Percentiles rank a stretch among this genome's conserved stretches.
Evolutionary conservation across 2,329 filamentous ascomycete genomes (phyloP).

Genomic region (Curvularia verruculosa): DNA sequence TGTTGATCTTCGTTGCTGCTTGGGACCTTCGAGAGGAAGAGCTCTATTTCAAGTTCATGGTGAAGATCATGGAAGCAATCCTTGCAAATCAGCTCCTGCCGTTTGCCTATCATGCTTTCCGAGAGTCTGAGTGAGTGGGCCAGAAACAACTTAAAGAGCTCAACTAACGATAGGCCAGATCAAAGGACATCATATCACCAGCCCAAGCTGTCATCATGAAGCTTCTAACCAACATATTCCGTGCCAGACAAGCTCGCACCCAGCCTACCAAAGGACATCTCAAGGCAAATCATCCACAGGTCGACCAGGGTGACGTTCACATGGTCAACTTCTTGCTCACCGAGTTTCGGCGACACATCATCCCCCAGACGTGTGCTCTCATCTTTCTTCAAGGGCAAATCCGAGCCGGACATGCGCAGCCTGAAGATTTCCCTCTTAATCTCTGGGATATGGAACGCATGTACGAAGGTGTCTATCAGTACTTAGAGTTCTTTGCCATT

Average conservation of each 20-base stretch:
- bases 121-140: slow-evolving; percentile 61
- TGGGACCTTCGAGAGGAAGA: slow-evolving; percentile 96
- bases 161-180: slow-evolving; percentile 47
- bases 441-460: slow-evolving; percentile 98
- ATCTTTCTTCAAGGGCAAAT: slow-evolving; percentile 95
- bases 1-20: slow-evolving; percentile 94
- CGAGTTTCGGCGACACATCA: slow-evolving; percentile 88
- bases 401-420: slow-evolving; percentile 73
- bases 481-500: slow-evolving; percentile 90
- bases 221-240: slow-evolving; percentile 87
- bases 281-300: slow-evolving; percentile 55
- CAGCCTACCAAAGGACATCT: slow-evolving; percentile 47
- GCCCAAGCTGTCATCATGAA: slow-evolving; percentile 93
- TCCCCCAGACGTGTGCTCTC: slow-evolving; percentile 91
- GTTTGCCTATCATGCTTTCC: slow-evolving; percentile 88
- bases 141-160: accelerated
- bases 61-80: slow-evolving; percentile 92
- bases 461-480: slow-evolving; percentile 92
- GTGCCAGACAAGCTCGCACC: slow-evolving; percentile 58
- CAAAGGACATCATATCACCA: slow-evolving; percentile 94
- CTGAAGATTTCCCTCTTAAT: slow-evolving; percentile 90
- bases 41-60: slow-evolving; percentile 94
- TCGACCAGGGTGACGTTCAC: slow-evolving; percentile 65
- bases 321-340: slow-evolving; percentile 89
- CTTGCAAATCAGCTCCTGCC: slow-evolving; percentile 88